Percentiles rank a stretch among this genome's conserved stretches.
These are phyloP conservation scores for Fusarium floridanum DNA, from an alignment of 2,329 filamentous ascomycete genomes.

Conservation along the genomic window DNA sequence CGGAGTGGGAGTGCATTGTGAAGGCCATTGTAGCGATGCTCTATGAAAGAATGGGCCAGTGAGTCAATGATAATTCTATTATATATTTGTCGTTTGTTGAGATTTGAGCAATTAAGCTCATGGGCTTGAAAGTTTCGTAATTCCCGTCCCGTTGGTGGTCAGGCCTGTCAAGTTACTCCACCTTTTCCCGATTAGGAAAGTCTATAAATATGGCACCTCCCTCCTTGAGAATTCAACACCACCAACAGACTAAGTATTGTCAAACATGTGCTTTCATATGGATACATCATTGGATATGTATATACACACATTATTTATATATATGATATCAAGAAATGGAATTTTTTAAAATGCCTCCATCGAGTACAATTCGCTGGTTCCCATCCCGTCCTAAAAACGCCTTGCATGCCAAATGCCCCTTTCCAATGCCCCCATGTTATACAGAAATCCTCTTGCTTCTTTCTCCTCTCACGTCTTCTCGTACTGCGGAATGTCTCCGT, in stretches of 20 bases:
- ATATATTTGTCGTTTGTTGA: background rate
- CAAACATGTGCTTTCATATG: background rate
- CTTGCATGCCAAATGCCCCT: conserved; percentile 24
- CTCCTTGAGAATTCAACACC: conserved; percentile 1
- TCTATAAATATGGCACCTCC: background rate
- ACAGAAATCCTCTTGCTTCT: background rate
- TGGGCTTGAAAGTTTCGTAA: conserved; percentile 6
- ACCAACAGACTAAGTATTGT: too few relatives aligned
- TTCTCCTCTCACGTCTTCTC: conserved; percentile 27
- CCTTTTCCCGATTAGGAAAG: conserved; percentile 22
- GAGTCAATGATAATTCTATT: background rate
- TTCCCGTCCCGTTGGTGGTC: background rate
- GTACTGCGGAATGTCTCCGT: conserved; percentile 40
- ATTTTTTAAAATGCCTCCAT: background rate
- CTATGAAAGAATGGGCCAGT: background rate
- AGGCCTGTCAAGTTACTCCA: conserved; percentile 13
- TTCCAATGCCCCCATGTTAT: background rate
- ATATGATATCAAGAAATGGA: background rate
- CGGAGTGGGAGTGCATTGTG: conserved; percentile 97
- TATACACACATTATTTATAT: background rate
- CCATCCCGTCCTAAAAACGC: conserved; percentile 13
- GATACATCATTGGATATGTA: background rate
- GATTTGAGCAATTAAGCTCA: conserved; percentile 2
- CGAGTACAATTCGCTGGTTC: conserved; percentile 14
- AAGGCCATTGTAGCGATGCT: conserved; percentile 74